Conservation (phyloP, 169 alveolate genomes). For the Eimeria necatrix region DNA sequence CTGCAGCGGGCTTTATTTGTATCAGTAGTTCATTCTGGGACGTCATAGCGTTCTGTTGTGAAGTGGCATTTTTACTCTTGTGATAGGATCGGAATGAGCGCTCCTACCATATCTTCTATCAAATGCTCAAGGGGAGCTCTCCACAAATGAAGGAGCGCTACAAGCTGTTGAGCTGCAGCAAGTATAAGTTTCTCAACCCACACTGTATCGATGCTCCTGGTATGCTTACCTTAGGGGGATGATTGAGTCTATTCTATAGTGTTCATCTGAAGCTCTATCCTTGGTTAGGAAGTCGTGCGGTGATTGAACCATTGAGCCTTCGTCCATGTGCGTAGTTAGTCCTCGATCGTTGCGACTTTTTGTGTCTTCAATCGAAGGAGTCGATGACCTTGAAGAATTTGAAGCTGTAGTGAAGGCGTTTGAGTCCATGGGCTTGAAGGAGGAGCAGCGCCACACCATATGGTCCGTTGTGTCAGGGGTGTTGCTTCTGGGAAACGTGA, state of each 20-base stretch:
- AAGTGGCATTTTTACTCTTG: background rate
- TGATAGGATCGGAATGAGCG: conserved; percentile 91
- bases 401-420: conserved; percentile 95
- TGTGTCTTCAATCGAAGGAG: conserved; percentile 79
- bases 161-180: conserved; percentile 86
- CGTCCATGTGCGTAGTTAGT: background rate
- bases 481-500: conserved; percentile 97
- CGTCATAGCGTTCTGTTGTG: background rate
- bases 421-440: conserved; percentile 93
- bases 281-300: no score
- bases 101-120: conserved; percentile 98
- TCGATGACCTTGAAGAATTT: conserved; percentile 96
- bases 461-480: conserved; percentile 95
- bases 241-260: background rate
- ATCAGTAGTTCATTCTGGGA: background rate
- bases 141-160: conserved; percentile 87
- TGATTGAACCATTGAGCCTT: background rate
- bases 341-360: background rate
- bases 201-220: conserved; percentile 92
- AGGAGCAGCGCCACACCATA: conserved; percentile 92
- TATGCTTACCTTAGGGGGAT: background rate
- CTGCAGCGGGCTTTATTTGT: no score
- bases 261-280: background rate
- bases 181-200: conserved; percentile 91
- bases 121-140: conserved; percentile 94